Base-by-base conservation (phyloP, 2,329 filamentous ascomycete species). In the Lasiodiplodia theobromae region DNA sequence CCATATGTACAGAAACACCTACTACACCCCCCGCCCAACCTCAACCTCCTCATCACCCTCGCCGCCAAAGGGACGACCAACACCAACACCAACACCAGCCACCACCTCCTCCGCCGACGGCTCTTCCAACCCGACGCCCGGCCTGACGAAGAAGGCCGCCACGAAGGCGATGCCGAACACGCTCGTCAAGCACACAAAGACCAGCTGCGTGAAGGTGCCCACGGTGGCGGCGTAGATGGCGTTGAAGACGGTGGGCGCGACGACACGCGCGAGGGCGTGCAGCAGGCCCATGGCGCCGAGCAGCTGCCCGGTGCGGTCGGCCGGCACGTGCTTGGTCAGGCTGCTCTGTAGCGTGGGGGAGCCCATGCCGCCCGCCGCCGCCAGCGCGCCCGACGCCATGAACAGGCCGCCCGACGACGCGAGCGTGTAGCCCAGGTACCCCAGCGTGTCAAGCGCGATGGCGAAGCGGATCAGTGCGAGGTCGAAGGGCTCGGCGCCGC, bases 271-370 rank as follows among this genome's bases (percentile, higher is more conserved):
- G 44, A 97, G 81, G 0, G 93, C 92, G 79, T 98, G 95, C 69
- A 98, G 81, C 70, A 98, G 83, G 0, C 95, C 96, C 18, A 91
- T 91, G 1, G 94, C 94, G 25, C 96, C 96, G 0, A 99, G 86
- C n/a, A 98, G 83, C 77, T 96, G 90, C 0, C 96, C 96, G 0
- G 96, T 91, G 57, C 88, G 87, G 71, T 96, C 92, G 0, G 89
- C 85, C 0, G 94, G 93, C 0, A 98, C 91, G 78, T 98, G 96
- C 77, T 97, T 98, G 23, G 94, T 97, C 63, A 97, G 83, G 0
- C 91, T 87, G 1, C 92, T 91, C 75, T 97, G 93, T 62, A 97
- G 85, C 0, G 92, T 96, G 1, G 96, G 94, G 44, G 91, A 91
- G 0, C 91, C 94, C 56, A 98, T 89, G 1, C 94, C 94, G 28